Evolutionary conservation across 2,329 filamentous ascomycete genomes (phyloP).

Genomic region (Beauveria medogensis): DNA sequence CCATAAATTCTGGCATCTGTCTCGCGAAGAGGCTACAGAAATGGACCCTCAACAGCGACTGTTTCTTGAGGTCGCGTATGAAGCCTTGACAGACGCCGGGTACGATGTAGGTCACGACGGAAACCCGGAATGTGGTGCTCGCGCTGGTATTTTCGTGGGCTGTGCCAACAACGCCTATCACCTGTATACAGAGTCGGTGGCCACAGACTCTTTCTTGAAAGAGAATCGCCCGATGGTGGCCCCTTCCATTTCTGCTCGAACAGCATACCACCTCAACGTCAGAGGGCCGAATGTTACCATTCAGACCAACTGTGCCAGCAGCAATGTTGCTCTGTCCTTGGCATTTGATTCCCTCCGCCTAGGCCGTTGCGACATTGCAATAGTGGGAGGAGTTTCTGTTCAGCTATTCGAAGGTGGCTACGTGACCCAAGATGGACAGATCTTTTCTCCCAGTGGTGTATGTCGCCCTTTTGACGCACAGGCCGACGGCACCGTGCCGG

Average conservation of each 20-base stretch:
- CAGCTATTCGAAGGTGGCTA: conserved; percentile 12
- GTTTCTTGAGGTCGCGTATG: not conserved
- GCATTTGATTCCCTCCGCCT: not conserved
- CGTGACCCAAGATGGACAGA: conserved; percentile 10
- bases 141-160: too few relatives aligned
- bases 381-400: conserved; percentile 11
- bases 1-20: conserved; percentile 12
- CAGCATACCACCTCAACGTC: conserved; percentile 12
- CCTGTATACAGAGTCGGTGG: conserved; percentile 11
- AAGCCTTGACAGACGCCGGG: not conserved
- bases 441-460: conserved; percentile 6
- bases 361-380: conserved; percentile 10
- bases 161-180: too few relatives aligned
- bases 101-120: too few relatives aligned
- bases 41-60: not conserved
- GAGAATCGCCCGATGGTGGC: conserved; percentile 10
- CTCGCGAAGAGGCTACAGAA: conserved; percentile 12
- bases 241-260: conserved; percentile 13
- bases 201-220: conserved; percentile 8
- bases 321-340: not conserved
- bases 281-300: conserved; percentile 10
- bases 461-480: conserved; percentile 11
- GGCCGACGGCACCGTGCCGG: conserved; percentile 10
- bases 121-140: too few relatives aligned
- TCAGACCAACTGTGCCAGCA: conserved; percentile 11